These are phyloP conservation scores for Mycena epipterygia DNA, from an alignment of 768 basidiomycete species.

Conservation along the genomic window DNA sequence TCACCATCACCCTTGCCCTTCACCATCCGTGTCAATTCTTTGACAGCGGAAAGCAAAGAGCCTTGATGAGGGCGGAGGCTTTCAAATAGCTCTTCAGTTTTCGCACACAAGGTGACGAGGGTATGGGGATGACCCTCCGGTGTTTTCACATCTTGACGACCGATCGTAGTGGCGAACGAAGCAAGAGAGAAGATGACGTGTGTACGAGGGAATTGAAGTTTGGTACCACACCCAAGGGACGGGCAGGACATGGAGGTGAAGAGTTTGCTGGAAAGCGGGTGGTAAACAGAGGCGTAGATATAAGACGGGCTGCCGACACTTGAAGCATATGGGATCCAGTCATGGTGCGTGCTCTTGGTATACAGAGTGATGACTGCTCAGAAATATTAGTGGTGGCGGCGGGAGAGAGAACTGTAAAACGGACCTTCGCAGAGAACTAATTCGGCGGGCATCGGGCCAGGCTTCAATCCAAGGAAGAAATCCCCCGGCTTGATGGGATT, in stretches of 20 bases:
- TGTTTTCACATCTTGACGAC: neutral
- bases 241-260: slow-evolving; percentile 13
- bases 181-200: slow-evolving; percentile 17
- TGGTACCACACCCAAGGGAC: neutral
- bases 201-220: slow-evolving; percentile 4
- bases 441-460: neutral
- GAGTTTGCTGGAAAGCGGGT: neutral
- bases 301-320: slow-evolving; percentile 11
- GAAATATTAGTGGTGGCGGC: too few relatives aligned
- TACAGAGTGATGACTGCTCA: slow-evolving; percentile 3
- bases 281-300: neutral
- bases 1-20: neutral
- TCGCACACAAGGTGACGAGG: neutral
- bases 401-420: neutral
- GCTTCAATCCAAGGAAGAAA: neutral
- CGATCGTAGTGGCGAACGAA: neutral
- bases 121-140: neutral
- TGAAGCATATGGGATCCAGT: neutral
- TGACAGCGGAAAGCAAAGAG: neutral
- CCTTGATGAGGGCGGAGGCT: neutral
- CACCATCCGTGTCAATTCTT: neutral
- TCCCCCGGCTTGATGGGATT: slow-evolving; percentile 7
- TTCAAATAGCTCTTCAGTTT: neutral
- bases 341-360: slow-evolving; percentile 9
- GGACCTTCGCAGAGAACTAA: neutral